Conservation (phyloP, 352 stramenopile species). For the Globisporangium uncinulatum region DNA sequence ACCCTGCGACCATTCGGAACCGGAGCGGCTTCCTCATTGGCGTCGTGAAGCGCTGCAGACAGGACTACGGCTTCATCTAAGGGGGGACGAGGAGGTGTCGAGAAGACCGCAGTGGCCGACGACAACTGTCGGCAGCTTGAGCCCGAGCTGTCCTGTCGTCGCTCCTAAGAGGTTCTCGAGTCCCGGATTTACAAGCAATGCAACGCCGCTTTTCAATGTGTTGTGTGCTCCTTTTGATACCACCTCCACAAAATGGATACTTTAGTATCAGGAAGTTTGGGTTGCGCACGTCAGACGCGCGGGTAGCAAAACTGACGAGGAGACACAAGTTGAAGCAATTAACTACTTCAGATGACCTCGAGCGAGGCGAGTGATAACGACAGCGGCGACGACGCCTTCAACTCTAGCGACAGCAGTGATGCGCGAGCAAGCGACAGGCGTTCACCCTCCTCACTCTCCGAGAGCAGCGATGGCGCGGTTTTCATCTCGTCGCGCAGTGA, state of each 20-base stretch:
- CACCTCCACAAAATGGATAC: too few relatives aligned
- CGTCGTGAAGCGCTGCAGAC: conserved; percentile 69
- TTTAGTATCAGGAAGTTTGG: too few relatives aligned
- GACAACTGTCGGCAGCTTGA: too few relatives aligned
- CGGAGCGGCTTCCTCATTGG: conserved; percentile 77
- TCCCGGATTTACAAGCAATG: too few relatives aligned
- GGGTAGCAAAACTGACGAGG: too few relatives aligned
- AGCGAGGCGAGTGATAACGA: not conserved
- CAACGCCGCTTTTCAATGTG: too few relatives aligned
- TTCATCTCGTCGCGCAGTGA: conserved; percentile 54
- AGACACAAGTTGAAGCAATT: too few relatives aligned
- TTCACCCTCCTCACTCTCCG: not conserved
- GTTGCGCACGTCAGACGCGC: too few relatives aligned
- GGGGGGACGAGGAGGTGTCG: not conserved
- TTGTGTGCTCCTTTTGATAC: too few relatives aligned
- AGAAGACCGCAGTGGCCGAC: too few relatives aligned
- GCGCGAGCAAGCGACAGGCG: not conserved
- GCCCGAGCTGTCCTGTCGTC: too few relatives aligned
- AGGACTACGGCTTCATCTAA: conserved; percentile 72
- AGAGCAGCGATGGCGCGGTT: conserved; percentile 32
- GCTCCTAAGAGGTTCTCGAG: too few relatives aligned
- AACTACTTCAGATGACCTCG: not conserved
- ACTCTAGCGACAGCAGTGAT: not conserved
- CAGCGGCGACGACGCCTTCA: not conserved
- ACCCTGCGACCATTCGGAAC: conserved; percentile 70